Percentiles rank a stretch among this genome's conserved stretches.
Evolutionary conservation across 306 rosid genomes (phyloP).

Genomic region (barrel medic (Medicago truncatula)): DNA sequence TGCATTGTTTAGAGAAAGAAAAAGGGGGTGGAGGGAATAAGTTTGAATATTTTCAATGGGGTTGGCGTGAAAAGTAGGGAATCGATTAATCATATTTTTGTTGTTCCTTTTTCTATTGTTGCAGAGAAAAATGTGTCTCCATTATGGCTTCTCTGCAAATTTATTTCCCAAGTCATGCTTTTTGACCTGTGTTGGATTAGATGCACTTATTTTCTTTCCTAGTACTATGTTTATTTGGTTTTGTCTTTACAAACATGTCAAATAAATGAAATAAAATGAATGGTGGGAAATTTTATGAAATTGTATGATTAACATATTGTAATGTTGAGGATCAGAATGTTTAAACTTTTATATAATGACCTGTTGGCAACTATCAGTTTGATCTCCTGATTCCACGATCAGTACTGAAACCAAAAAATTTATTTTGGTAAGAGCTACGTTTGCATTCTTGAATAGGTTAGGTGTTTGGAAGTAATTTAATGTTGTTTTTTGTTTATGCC

Average conservation of each 20-base stretch:
- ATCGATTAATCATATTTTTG: neutral
- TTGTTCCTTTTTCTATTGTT: neutral
- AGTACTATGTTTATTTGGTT: neutral
- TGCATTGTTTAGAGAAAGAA: conserved; percentile 34
- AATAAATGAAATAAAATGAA: neutral
- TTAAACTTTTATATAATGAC: neutral
- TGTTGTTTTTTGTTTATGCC: neutral
- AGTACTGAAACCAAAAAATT: neutral
- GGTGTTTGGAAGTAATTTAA: neutral
- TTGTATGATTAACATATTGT: neutral
- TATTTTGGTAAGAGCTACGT: neutral
- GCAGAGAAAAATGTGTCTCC: conserved; percentile 36
- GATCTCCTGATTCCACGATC: neutral
- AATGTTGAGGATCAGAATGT: neutral
- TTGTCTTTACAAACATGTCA: conserved; percentile 18
- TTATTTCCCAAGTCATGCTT: conserved; percentile 33
- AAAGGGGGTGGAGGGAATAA: conserved; percentile 42
- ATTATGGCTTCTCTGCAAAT: conserved; percentile 31
- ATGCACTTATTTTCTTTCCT: conserved; percentile 5
- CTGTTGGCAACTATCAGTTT: neutral
- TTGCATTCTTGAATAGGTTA: neutral
- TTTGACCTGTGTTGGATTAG: conserved; percentile 26
- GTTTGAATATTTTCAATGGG: conserved; percentile 42
- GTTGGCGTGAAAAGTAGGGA: conserved; percentile 40
- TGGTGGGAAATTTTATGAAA: neutral